Evolutionary conservation across 768 basidiomycete genomes (phyloP), one percentile per base, ranked within the genome.

Genomic region (Lactifluus pinguis): DNA sequence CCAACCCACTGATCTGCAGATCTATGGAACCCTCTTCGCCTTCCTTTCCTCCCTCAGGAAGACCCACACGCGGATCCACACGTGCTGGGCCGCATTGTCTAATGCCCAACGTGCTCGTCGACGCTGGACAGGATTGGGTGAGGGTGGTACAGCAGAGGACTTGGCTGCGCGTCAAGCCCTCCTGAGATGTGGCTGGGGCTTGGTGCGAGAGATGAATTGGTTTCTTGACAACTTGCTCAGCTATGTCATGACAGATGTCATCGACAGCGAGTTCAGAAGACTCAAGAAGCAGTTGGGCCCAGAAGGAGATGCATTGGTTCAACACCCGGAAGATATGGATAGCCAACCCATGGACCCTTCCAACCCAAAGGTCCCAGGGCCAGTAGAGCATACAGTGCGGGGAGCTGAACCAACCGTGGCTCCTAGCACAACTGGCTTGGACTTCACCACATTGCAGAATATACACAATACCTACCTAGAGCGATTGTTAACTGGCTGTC

Each of bases 181-280:
- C 19, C 75, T 91, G 59, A 78, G 92, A 60, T 86, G 84, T 61
- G 86, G 87, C 2, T 97, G 93, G 93, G 91, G 90, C 1, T 80
- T 87, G 34, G 86, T 93, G 8, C 75, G 91, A 68, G 84, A 88
- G 68, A 93, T 95, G 92, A 81, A 84, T 45, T 95, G 92, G 91
- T 95, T 94, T 69, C 75, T 95, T 59, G 92, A 94, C 70, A 85
- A 84, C 30, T 69, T 97, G 2, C 74, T 90, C 57, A 84, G 84
- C 10, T 95, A 97, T 71, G 82, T 92, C 61, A 90, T 92, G 89
- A 87, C 82, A 68, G 93, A 95, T 64, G 92, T 95, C 9, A 79
- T 94, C 38, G 92, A 94, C 61, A 81, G 84, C 15, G 92, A 95
- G 69, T 93, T 89, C 68, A 74, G 80, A 58, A 79, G 81, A 65